Conservation (phyloP, 495 filamentous ascomycete species). For the Neurospora africana region DNA sequence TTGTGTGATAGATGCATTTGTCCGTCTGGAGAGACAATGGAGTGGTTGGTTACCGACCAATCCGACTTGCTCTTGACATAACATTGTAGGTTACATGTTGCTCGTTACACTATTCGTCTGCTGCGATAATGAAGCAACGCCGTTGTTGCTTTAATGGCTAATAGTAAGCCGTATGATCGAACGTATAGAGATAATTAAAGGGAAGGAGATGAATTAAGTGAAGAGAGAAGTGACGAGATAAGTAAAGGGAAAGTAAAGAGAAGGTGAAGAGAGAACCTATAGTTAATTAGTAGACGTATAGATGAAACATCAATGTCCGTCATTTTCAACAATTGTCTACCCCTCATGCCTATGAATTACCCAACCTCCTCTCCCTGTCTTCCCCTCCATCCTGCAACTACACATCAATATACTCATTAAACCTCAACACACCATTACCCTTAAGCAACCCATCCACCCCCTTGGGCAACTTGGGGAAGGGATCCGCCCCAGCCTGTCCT, state of each 20-base stretch:
- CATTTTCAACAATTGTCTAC: neutral
- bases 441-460: conserved; percentile 82
- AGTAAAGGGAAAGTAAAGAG: neutral
- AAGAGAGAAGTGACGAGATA: no score
- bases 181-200: neutral
- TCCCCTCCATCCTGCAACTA: conserved; percentile 25
- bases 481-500: conserved; percentile 17
- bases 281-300: no score
- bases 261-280: neutral
- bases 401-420: conserved; percentile 93
- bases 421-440: conserved; percentile 76
- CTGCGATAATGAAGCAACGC: neutral
- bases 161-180: neutral
- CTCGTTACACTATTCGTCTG: neutral
- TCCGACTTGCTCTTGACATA: neutral
- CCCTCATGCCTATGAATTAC: neutral
- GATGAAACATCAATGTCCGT: neutral
- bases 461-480: conserved; percentile 38
- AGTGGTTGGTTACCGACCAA: neutral
- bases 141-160: neutral
- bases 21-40: neutral
- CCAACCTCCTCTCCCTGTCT: neutral
- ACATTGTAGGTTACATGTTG: neutral
- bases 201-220: neutral
- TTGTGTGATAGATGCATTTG: neutral